A percentile compares a stretch with the other conserved stretches of the same genome.
Conservation (phyloP, 257 asterid genomes). For the Agastache rugosa region DNA sequence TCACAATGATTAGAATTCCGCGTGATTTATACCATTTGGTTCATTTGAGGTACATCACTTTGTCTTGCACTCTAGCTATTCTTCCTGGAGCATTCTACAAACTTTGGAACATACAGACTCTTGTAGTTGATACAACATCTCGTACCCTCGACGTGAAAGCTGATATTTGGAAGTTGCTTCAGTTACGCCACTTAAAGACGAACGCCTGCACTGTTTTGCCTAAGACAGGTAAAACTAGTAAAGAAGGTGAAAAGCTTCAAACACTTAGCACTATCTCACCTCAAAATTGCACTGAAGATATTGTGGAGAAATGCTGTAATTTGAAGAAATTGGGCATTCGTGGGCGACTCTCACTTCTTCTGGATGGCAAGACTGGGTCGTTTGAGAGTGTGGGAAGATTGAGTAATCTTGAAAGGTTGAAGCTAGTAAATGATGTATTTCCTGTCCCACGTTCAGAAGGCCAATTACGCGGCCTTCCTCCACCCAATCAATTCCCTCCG, state of each 20-base stretch:
- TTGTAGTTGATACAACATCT: conserved; percentile 29
- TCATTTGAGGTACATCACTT: conserved; percentile 43
- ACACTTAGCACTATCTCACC: conserved; percentile 49
- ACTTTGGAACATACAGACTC: conserved; percentile 41
- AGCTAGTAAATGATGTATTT: conserved; percentile 51
- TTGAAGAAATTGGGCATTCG: conserved; percentile 61
- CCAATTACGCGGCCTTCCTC: conserved; percentile 43
- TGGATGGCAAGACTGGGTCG: conserved; percentile 42
- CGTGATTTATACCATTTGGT: conserved; percentile 29
- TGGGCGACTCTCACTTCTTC: conserved; percentile 46
- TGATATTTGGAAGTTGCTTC: conserved; percentile 38
- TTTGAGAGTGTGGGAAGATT: conserved; percentile 49
- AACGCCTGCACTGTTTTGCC: conserved; percentile 42
- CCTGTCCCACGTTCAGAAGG: conserved; percentile 44
- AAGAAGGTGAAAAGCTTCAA: conserved; percentile 33
- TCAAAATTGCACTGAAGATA: conserved; percentile 49
- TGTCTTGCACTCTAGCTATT: conserved; percentile 17
- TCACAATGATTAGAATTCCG: conserved; percentile 37
- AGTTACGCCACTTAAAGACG: conserved; percentile 42
- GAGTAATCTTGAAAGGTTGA: conserved; percentile 50
- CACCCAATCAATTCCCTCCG: conserved; percentile 45
- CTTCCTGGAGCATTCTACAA: conserved; percentile 37
- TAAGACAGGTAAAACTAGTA: not conserved
- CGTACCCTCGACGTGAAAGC: conserved; percentile 26
- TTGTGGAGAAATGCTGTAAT: conserved; percentile 47